A percentile compares a stretch with the other conserved stretches of the same genome.
phyloP scores from a whole-genome alignment of 345 rosid genomes.

The Cardamine chenopodiifolia region DNA sequence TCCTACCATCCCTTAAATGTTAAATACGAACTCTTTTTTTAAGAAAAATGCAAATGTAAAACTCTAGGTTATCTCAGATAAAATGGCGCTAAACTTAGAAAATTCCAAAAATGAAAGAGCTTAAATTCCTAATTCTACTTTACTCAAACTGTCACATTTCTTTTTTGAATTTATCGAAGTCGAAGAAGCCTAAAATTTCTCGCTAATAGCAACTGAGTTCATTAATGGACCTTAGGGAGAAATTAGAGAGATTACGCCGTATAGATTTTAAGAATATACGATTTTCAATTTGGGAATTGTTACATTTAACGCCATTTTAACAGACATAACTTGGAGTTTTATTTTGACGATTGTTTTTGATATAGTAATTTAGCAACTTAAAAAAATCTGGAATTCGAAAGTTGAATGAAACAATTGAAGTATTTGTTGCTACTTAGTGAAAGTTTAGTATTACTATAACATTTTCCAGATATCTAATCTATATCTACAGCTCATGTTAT shows the following conservation, averaged over 20 bases:
- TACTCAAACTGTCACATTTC: background rate
- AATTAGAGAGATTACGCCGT: background rate
- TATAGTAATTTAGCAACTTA: background rate
- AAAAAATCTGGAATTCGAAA: background rate
- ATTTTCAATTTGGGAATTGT: background rate
- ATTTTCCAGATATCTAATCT: background rate
- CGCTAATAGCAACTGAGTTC: background rate
- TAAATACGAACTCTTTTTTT: background rate
- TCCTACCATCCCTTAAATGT: background rate
- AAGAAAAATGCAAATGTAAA: background rate
- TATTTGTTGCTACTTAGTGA: background rate
- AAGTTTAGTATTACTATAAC: background rate
- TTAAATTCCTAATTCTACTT: background rate
- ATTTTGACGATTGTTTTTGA: background rate
- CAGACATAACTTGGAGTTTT: background rate
- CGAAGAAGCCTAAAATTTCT: background rate
- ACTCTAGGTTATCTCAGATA: background rate
- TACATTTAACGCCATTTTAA: background rate
- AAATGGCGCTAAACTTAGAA: background rate
- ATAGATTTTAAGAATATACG: background rate
- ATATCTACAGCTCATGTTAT: conserved; percentile 16
- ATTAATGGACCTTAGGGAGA: background rate
- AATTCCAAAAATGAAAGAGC: background rate
- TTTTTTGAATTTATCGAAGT: background rate
- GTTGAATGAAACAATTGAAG: background rate